Evolutionary conservation across 805 yeast species (phyloP), one percentile per base, ranked within the genome.

Genomic region (Saccharomycopsis schoenii): DNA sequence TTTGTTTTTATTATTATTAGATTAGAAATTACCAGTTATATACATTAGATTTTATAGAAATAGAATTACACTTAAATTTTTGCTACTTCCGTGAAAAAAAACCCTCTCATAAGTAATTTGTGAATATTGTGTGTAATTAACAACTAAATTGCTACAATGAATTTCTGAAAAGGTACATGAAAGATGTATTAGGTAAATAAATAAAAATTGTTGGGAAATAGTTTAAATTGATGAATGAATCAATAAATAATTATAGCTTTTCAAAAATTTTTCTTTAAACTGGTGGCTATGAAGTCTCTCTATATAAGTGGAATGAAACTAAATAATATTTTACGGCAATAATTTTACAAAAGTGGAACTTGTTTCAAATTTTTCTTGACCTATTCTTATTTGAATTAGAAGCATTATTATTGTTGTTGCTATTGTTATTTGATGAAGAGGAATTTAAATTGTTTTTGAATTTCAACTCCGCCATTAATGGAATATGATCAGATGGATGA

Each of bases 401-500:
- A 65, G 69, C 66, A 55, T 68, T 68, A 34, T 14, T 47, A n/a
- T 29, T 29, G 34, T 6, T 29, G 6, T 29, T 29, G 34, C 34
- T 29, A 29, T 29, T 29, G 6, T 39, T 39, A 21, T 56, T 56
- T n/a, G 40, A 40, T 24, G 36, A 29, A 15, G 68, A 67, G 56
- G 71, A 67, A 40, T 29, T 55, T 2, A 25, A 47, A 47, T 21
- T 47, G 67, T 82, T 84, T 68, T 81, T 83, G 69, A 91, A 82
- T 68, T 84, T 89, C 68, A 93, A 86, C 71, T 85, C 84, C 19
- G 92, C 79, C 60, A 90, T 81, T 64, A 93, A 76, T n/a, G 97
- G 92, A 68, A 93, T 82, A 74, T 93, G 98, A 73, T 93, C 98
- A 57, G 96, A 89, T 25, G 98, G 97, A 76, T 86, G 88, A 71